A percentile compares a stretch with the other conserved stretches of the same genome.
Evolutionary conservation across 2,329 filamentous ascomycete species (phyloP).

Genomic region (Alternaria sp.): DNA sequence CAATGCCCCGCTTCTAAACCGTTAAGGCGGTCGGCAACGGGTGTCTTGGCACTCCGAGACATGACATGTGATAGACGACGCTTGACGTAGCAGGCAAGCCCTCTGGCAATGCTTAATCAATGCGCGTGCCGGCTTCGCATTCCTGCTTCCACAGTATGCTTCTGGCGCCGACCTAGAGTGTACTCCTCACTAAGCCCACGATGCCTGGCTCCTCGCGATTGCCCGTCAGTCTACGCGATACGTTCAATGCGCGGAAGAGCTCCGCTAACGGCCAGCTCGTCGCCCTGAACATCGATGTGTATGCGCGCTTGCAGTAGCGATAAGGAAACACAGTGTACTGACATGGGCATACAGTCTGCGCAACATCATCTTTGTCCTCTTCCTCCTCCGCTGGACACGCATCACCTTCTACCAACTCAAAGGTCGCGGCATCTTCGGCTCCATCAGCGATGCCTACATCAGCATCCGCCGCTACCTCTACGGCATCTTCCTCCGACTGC

Average conservation of each 20-base stretch:
- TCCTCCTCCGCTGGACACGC: conserved; percentile 83
- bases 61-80: conserved; percentile 8
- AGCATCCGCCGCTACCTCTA: conserved; percentile 77
- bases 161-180: background rate
- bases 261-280: conserved; percentile 63
- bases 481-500: conserved; percentile 83
- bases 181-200: conserved; percentile 1
- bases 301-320: conserved; percentile 44
- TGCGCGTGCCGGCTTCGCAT: conserved; percentile 2
- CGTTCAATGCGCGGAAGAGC: conserved; percentile 68
- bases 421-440: conserved; percentile 86
- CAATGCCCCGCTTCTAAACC: background rate
- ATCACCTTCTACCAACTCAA: conserved; percentile 84
- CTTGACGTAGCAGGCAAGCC: conserved; percentile 15
- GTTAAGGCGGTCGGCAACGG: background rate
- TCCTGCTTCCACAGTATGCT: background rate
- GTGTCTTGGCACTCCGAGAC: conserved; percentile 1
- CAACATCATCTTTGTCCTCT: conserved; percentile 88
- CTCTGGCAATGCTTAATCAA: conserved; percentile 8
- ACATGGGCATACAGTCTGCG: conserved; percentile 62
- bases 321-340: background rate
- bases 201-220: conserved; percentile 71
- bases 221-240: conserved; percentile 74
- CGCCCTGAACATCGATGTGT: conserved; percentile 74
- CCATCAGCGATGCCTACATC: conserved; percentile 76